Base-by-base conservation (phyloP, 768 basidiomycete genomes). In the Symmetrospora coprosmae region DNA sequence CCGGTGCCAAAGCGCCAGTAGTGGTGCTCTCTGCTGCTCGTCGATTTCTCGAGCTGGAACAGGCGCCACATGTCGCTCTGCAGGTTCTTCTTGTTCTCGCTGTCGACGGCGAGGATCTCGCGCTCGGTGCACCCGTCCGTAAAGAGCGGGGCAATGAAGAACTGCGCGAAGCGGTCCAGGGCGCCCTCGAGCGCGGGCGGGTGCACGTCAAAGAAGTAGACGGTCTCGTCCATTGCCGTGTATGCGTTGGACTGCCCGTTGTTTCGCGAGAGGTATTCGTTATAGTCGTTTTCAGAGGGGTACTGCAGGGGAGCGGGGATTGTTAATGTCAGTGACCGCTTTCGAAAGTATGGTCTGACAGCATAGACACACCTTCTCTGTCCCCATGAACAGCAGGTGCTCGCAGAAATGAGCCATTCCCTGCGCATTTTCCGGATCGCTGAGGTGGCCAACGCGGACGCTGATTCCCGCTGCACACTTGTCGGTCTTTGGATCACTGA, bases 391-490 rank as follows among this genome's bases (percentile, higher is more conserved):
- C 63, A 94, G 73, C 48, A 99, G 71, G 72, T 99, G 92, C 71
- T 99, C 92, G 74, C 90, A 91, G 70, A 91, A 91, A 72, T 92
- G 88, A 47, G 89, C 89, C 41, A 91, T 78, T 11, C 89, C 89
- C 9, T 86, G 89, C 79, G 90, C 85, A 70, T 92, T 88, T 70
- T 79, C 82, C 82, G 94, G 94, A 73, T 99, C 94, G 41, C 79
- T 81, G 52, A 99, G 73, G 73, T 97, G 91, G 3, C 94, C 94
- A 1, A 96, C 90, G 34, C 84, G 83, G 50, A 97, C 89, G 73
- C 92, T 87, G 68, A 99, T 78, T 69, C 87, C 87, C 1, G 92
- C 94, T 0, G 90, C 87, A 11, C 88, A 86, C 74, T 91, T 94
- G 75, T 99, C 94, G 4, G 91, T 82, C 64, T 81, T 82, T 0